Base-by-base conservation (phyloP, 2,329 filamentous ascomycete genomes). In the Fusarium sp. region DNA sequence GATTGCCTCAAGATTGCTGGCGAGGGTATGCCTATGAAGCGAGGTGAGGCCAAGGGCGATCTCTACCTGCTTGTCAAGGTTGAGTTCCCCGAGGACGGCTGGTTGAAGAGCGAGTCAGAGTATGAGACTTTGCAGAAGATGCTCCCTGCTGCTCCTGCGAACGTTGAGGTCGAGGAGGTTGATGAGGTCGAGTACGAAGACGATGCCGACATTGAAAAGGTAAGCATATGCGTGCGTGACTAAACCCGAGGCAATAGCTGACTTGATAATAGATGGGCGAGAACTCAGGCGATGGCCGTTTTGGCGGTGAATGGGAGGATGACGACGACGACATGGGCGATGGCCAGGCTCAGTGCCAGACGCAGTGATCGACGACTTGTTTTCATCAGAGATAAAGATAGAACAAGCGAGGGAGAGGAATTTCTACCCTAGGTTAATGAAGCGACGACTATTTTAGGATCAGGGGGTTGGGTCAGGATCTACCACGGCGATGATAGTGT, bases 11-110 rank as follows among this genome's bases (percentile, higher is more conserved):
- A 94, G 83, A 83, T 99, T 2, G 80, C 85, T 3, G 94, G 93
- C 26, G 96, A 99, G 82, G 96, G 96, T 62, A 99, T 99, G 96
- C 96, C 96, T 3, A 80, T 90, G 72, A 97, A 97, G 85, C 89
- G 90, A 58, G 92, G 90, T 67, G 96, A 99, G 39, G 76, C 82
- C 6, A 93, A 89, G 76, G 96, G 96, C 43, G 94, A 98, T 75
- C 83, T 99, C 19, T 99, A 95, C 79, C 84, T 99, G 41, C 83
- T 92, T 37, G 90, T 97, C 68, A 90, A 96, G 73, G 87, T 99
- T 66, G 87, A 93, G 55, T 98, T 98, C 82, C 96, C 96, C 4
- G 89, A 94, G 72, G 89, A 95, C 73, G 92, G 89, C 26, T 98
- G 94, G 93, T 83, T 94, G 59, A 83, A 87, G 68, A 86, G 92